A percentile compares a stretch with the other conserved stretches of the same genome.
These are phyloP conservation scores for Batrachochytrium dendrobatidis DNA, from an alignment of 371 early-diverging fungal species.

Conservation along the genomic window DNA sequence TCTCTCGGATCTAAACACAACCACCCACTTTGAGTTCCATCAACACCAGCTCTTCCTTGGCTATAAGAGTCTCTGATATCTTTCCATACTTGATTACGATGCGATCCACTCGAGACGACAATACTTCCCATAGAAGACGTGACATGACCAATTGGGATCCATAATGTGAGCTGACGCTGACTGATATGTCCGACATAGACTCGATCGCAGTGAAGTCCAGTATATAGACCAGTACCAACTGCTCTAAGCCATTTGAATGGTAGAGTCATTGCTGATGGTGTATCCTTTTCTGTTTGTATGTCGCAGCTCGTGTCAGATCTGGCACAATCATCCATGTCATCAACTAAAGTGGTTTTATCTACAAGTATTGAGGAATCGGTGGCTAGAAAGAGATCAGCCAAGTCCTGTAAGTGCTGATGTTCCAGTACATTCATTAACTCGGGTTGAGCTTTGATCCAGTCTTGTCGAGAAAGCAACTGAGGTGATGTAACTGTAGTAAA, in stretches of 20 bases:
- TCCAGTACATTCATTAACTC: not conserved
- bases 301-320: not conserved
- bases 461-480: not conserved
- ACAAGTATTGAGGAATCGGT: not conserved
- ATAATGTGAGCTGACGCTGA: slow-evolving; percentile 18
- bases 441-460: not conserved
- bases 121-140: slow-evolving; percentile 11
- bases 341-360: not conserved
- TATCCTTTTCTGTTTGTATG: not conserved
- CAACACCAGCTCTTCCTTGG: slow-evolving; percentile 15
- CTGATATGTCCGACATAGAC: slow-evolving; percentile 24
- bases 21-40: slow-evolving; percentile 25
- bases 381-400: not conserved
- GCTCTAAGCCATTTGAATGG: slow-evolving; percentile 30
- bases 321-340: not conserved
- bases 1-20: slow-evolving; percentile 14
- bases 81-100: not conserved
- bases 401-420: not conserved
- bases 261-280: slow-evolving; percentile 1
- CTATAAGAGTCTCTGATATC: slow-evolving; percentile 15
- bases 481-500: not conserved
- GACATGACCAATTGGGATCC: slow-evolving; percentile 27
- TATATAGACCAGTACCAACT: slow-evolving; percentile 17
- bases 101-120: slow-evolving; percentile 1
- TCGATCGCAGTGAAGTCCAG: slow-evolving; percentile 30